Conservation (phyloP, 2,329 filamentous ascomycete genomes). For the Geoglossum cookeanum region DNA sequence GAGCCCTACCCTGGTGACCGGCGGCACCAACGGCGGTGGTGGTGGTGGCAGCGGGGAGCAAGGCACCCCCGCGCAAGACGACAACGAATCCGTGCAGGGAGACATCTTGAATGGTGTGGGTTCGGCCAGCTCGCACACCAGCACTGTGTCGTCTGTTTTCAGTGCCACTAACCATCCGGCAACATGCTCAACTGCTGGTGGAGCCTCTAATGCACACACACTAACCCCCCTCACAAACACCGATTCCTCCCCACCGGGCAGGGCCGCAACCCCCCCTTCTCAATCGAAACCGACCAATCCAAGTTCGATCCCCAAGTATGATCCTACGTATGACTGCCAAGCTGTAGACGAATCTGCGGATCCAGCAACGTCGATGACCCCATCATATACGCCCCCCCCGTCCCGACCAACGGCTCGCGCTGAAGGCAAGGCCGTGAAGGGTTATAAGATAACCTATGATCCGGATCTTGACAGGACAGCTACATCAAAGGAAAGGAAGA, state of each 20-base stretch:
- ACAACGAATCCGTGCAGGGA: constrained; percentile 38
- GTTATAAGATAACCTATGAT: constrained; percentile 41
- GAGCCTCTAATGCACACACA: constrained; percentile 31
- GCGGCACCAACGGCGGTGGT: neutral
- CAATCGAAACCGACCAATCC: constrained; percentile 15
- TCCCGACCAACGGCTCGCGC: constrained; percentile 31
- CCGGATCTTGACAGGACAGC: constrained; percentile 40
- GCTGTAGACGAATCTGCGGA: constrained; percentile 1
- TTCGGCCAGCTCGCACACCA: constrained; percentile 53
- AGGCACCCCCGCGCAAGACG: constrained; percentile 22
- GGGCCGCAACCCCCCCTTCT: constrained; percentile 33
- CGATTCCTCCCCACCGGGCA: constrained; percentile 43
- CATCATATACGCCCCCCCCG: constrained; percentile 25
- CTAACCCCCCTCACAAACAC: constrained; percentile 47
- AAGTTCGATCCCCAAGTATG: neutral
- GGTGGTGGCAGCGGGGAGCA: neutral
- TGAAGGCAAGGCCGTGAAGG: constrained; percentile 32
- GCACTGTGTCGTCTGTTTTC: constrained; percentile 53
- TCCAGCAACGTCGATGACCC: constrained; percentile 20
- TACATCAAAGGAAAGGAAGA: constrained; percentile 34
- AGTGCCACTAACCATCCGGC: constrained; percentile 34
- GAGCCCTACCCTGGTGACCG: neutral
- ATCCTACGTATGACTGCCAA: neutral
- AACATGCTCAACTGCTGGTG: constrained; percentile 36
- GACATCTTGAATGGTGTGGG: constrained; percentile 52